Conservation (phyloP, 169 alveolate species). For the Babesia bigemina region DNA sequence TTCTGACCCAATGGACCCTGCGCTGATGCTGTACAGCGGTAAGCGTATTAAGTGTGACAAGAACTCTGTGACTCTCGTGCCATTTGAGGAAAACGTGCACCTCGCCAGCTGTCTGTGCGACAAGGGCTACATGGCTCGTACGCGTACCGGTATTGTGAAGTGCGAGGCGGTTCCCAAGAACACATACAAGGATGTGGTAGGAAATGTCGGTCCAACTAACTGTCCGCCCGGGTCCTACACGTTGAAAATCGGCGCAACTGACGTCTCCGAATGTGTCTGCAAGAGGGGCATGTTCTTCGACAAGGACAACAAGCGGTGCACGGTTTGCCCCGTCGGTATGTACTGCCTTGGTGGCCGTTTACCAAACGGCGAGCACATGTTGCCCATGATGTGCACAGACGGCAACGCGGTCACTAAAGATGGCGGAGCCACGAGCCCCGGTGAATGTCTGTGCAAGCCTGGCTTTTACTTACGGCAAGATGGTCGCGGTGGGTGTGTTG, state of each 20-base stretch:
- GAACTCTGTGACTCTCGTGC: constrained; percentile 71
- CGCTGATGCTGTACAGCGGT: constrained; percentile 60
- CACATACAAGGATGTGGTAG: constrained; percentile 63
- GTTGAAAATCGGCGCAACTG: constrained; percentile 67
- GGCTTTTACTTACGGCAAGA: constrained; percentile 32
- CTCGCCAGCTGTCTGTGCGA: constrained; percentile 73
- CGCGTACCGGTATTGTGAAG: constrained; percentile 28
- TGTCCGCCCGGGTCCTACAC: constrained; percentile 82
- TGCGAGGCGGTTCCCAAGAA: constrained; percentile 56
- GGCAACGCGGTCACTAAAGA: constrained; percentile 67
- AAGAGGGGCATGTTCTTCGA: constrained; percentile 65
- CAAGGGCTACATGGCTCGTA: constrained; percentile 61
- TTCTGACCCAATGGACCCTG: constrained; percentile 52
- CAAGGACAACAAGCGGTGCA: constrained; percentile 26
- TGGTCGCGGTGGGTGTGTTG: constrained; percentile 23
- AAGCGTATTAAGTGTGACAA: constrained; percentile 73
- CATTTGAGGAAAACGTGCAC: constrained; percentile 64
- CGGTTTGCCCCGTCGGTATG: constrained; percentile 77
- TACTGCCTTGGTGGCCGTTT: constrained; percentile 78
- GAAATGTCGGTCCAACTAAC: constrained; percentile 60
- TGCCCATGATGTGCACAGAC: constrained; percentile 53
- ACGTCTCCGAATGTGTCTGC: constrained; percentile 68
- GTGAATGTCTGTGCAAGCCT: constrained; percentile 74
- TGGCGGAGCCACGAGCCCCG: constrained; percentile 73
- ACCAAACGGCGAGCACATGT: constrained; percentile 37